Evolutionary conservation across 495 filamentous ascomycete genomes (phyloP).

Genomic region (Xanthoparmelia taractica): DNA sequence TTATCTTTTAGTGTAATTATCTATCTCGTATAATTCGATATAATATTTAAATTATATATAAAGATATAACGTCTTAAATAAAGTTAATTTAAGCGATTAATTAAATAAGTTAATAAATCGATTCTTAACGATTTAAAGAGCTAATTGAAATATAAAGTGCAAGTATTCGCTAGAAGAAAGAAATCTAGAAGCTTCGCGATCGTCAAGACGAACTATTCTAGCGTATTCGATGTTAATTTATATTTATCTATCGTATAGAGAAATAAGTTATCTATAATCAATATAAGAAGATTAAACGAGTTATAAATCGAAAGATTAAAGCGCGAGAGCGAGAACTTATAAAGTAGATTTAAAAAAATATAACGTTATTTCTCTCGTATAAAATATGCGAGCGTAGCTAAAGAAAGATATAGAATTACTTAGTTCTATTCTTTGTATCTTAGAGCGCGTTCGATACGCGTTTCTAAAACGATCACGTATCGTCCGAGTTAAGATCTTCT

Average conservation of each 20-base stretch:
- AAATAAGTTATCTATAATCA: no score
- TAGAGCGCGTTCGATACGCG: constrained; percentile 1
- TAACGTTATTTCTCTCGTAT: not conserved
- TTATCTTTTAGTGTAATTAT: constrained; percentile 24
- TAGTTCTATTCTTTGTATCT: no score
- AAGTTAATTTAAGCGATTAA: constrained; percentile 17
- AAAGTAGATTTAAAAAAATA: constrained; percentile 9
- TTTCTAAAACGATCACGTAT: constrained; percentile 9
- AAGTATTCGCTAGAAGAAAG: no score
- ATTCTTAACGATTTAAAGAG: no score
- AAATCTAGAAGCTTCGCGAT: no score
- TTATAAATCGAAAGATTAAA: constrained; percentile 4
- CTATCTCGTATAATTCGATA: constrained; percentile 23
- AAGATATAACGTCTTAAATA: constrained; percentile 9
- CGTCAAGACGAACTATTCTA: no score
- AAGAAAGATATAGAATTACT: not conserved
- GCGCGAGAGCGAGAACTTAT: constrained; percentile 10
- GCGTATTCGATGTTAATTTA: no score
- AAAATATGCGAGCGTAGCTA: no score
- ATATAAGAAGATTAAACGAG: constrained; percentile 7
- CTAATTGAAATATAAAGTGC: no score
- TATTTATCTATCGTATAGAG: no score
- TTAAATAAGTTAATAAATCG: no score
- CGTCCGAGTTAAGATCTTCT: constrained; percentile 9
- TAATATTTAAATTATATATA: constrained; percentile 20